A percentile compares a stretch with the other conserved stretches of the same genome.
Evolutionary conservation across 345 rosid genomes (phyloP).

Genomic region (Clausena lansium): DNA sequence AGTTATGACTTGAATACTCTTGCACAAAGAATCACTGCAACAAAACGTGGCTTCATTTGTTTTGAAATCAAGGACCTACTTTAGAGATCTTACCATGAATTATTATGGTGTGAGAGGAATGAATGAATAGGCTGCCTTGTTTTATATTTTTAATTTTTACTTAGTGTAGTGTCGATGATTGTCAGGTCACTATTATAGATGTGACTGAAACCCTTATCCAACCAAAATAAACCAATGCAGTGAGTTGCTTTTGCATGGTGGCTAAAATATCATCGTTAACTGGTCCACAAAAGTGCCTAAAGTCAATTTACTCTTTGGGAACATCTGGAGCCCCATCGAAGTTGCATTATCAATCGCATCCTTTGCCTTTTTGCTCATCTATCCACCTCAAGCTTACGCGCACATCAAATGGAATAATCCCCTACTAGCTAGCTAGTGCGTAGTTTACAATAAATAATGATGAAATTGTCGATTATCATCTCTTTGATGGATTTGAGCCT

Average conservation of each 20-base stretch:
- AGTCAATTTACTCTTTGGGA: constrained; percentile 16
- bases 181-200: constrained; percentile 17
- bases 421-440: too few species aligned
- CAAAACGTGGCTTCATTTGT: too few species aligned
- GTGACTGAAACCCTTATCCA: constrained; percentile 22
- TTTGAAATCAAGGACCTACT: too few species aligned
- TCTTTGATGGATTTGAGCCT: neutral
- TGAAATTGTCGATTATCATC: neutral
- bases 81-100: neutral
- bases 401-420: constrained; percentile 6
- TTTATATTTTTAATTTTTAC: neutral
- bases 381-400: constrained; percentile 16
- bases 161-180: neutral
- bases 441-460: neutral
- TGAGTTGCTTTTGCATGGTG: constrained; percentile 38
- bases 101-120: neutral
- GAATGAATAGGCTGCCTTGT: neutral
- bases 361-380: constrained; percentile 19
- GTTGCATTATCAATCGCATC: constrained; percentile 28
- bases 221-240: constrained; percentile 28
- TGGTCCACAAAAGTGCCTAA: constrained; percentile 30
- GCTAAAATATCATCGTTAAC: constrained; percentile 21
- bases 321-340: constrained; percentile 27
- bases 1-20: too few species aligned
- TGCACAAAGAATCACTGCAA: too few species aligned